Evolutionary conservation across 2,329 filamentous ascomycete genomes (phyloP).

Genomic region (Claviceps maximensis): DNA sequence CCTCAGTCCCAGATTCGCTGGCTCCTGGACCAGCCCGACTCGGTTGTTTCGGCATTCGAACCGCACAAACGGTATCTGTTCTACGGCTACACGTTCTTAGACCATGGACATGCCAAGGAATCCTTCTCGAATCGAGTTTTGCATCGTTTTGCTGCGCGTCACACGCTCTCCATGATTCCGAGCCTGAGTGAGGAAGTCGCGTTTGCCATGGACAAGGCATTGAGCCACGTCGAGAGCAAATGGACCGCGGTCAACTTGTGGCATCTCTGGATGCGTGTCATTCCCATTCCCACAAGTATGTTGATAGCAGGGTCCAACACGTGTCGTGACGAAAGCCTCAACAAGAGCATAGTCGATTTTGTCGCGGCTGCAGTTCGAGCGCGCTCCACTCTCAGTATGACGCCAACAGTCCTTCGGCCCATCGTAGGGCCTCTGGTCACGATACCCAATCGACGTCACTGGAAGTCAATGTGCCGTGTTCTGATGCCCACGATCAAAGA

Average conservation of each 20-base stretch:
- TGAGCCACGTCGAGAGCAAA: conserved; percentile 20
- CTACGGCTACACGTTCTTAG: conserved; percentile 30
- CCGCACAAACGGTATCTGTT: conserved; percentile 28
- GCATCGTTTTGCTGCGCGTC: conserved; percentile 30
- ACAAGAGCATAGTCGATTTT: conserved; percentile 34
- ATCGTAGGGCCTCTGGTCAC: conserved; percentile 32
- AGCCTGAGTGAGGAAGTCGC: conserved; percentile 27
- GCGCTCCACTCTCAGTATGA: conserved; percentile 29
- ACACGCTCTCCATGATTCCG: conserved; percentile 25
- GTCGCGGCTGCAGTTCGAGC: conserved; percentile 35
- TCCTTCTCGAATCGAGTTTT: conserved; percentile 28
- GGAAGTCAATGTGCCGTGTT: conserved; percentile 24
- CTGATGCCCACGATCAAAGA: conserved; percentile 35
- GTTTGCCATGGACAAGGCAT: conserved; percentile 20
- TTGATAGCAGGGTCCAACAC: conserved; percentile 26
- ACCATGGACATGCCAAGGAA: conserved; percentile 19
- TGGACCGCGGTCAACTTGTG: conserved; percentile 30
- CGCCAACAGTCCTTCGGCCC: conserved; percentile 35
- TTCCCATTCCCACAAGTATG: conserved; percentile 30
- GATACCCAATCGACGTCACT: conserved; percentile 33
- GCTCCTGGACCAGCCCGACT: conserved; percentile 35
- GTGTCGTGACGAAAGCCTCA: conserved; percentile 30
- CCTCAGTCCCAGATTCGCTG: conserved; percentile 29
- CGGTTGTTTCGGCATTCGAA: conserved; percentile 25
- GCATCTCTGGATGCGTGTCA: conserved; percentile 29